A percentile compares a stretch with the other conserved stretches of the same genome.
These are phyloP conservation scores for Suillus discolor DNA, from an alignment of 768 basidiomycete species.

Conservation along the genomic window DNA sequence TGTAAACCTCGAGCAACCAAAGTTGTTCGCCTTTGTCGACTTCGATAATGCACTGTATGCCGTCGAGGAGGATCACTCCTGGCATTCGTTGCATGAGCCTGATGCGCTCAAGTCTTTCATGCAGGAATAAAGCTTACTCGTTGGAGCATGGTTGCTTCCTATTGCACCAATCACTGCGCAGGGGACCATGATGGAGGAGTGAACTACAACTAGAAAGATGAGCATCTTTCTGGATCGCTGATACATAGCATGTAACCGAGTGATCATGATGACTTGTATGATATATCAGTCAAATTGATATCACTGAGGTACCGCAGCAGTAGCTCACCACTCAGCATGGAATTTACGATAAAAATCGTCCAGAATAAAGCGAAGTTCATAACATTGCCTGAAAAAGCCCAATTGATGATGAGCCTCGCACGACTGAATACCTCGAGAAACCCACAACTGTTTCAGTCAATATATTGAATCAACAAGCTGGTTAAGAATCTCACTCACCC, in stretches of 20 bases:
- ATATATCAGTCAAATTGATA: neutral
- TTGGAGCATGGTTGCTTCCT: neutral
- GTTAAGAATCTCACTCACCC: neutral
- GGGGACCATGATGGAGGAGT: neutral
- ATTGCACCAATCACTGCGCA: neutral
- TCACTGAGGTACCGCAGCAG: neutral
- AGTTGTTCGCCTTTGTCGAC: neutral
- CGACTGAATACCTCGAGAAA: neutral
- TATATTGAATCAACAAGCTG: neutral
- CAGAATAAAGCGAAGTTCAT: neutral
- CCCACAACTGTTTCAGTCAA: neutral
- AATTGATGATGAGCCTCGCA: neutral
- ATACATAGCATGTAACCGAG: slow-evolving; percentile 2
- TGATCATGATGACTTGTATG: neutral
- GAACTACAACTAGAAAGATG: neutral
- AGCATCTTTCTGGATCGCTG: neutral
- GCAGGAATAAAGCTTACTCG: neutral
- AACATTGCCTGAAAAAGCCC: neutral
- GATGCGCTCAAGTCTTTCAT: neutral
- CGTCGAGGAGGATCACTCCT: neutral
- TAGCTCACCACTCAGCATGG: neutral
- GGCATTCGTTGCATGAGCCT: neutral
- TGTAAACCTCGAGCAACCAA: neutral
- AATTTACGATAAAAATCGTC: neutral
- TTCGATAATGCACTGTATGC: neutral